Base-by-base conservation (phyloP, 2,329 filamentous ascomycete genomes). In the Epichloe hybrida region DNA sequence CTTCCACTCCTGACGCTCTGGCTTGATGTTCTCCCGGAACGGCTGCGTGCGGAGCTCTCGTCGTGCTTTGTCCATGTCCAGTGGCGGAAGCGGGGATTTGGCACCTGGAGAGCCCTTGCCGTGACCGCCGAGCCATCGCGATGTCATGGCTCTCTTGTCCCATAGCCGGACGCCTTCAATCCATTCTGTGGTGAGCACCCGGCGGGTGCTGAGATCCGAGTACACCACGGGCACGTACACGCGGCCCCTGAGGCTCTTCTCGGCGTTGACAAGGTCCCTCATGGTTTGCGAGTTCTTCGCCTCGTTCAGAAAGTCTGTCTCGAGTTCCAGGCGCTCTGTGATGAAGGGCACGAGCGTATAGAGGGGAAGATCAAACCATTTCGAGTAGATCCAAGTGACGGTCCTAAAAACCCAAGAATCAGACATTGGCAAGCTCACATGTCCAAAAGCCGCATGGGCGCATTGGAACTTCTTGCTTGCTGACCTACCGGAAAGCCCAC, bases 131-230 rank as follows among this genome's bases (percentile, higher is more conserved):
- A 82, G 70, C 91, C 93, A 97, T 4, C 78, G 74, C 3, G 76
- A 76, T 0, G 81, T 85, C 62, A 96, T 83, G 49, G 84, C 76
- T 52, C 87, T 81, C 65, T 94, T 94, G 61, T 97, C 91, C 88
- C 90, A 95, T 2, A 98, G 73, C 1, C 90, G 79, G 2, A 95
- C 81, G 6, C 93, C 93, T 67, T 98, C 93, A 53, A 98, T 94
- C 93, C 93, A 98, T 65, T 98, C 93, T 0, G 91, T 89, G 1
- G 90, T 94, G 72, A 98, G 84, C 46, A 98, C 82, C 38, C 93
- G 79, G 62, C 76, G 85, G 15, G 86, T 89, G 49, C 81, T 89
- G 31, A 96, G 76, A 54, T 95, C 88, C 4, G 82, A 74, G 64
- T 94, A 91, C 9, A 95, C 82, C 39, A 81, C 77, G 0, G 93